Conservation (phyloP, 805 yeast species). For the Wickerhamiella parazyma region DNA sequence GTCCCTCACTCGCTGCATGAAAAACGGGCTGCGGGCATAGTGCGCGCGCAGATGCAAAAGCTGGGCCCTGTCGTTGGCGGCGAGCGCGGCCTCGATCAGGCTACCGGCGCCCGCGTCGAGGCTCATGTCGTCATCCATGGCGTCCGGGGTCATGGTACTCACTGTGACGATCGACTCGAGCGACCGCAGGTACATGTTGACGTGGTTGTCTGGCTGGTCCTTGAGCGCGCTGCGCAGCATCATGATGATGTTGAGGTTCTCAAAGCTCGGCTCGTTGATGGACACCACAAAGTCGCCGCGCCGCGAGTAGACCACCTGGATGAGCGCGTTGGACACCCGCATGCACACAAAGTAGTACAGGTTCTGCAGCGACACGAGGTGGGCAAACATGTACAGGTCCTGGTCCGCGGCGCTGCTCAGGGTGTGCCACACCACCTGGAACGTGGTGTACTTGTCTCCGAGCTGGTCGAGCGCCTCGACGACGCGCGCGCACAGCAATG, state of each 20-base stretch:
- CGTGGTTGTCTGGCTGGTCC: conserved; percentile 1
- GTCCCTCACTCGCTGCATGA: background rate
- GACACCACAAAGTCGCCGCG: conserved; percentile 2
- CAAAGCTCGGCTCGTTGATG: conserved; percentile 1
- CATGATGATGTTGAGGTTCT: conserved; percentile 4
- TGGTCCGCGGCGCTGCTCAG: background rate
- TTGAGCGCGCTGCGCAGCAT: conserved; percentile 2
- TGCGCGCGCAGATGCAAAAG: conserved; percentile 1
- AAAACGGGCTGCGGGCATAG: background rate
- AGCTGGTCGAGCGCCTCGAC: background rate
- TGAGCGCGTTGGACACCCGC: conserved; percentile 4
- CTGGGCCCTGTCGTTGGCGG: background rate
- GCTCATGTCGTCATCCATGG: background rate
- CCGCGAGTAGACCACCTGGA: conserved; percentile 3
- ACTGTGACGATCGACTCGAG: background rate
- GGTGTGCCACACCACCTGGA: conserved; percentile 1
- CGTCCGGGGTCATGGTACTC: conserved; percentile 3
- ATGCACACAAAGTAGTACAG: conserved; percentile 5
- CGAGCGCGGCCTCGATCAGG: background rate
- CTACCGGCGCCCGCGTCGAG: background rate
- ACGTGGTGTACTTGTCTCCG: conserved; percentile 4
- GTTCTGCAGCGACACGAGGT: conserved; percentile 1
- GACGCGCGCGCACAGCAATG: background rate
- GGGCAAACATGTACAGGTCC: conserved; percentile 3
- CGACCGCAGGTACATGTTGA: conserved; percentile 5